phyloP scores from a whole-genome alignment of 129 eudicot species.

The Ambrosia artemisiifolia region DNA sequence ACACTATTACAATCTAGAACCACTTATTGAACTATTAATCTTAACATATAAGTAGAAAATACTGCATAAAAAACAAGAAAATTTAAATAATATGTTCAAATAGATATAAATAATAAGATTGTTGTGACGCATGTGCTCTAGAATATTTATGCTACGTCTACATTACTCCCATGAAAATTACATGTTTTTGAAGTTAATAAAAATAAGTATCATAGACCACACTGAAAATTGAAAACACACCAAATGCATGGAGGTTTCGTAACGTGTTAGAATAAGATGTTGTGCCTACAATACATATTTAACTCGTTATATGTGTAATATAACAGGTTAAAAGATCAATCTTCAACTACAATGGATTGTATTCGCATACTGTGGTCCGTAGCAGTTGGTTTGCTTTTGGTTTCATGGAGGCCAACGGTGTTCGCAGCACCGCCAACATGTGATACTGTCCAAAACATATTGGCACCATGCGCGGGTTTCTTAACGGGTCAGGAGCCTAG shows the following conservation, averaged over 20 bases:
- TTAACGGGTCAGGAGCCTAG: slow-evolving; percentile 25
- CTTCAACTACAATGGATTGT: not conserved
- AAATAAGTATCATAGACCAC: too few relatives aligned
- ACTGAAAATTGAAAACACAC: too few relatives aligned
- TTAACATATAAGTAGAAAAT: too few relatives aligned
- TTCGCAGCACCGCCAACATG: slow-evolving; percentile 16
- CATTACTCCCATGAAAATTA: too few relatives aligned
- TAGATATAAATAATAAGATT: too few relatives aligned
- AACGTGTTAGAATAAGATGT: slow-evolving; percentile 8
- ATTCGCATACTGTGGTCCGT: slow-evolving; percentile 7
- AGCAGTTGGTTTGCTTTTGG: slow-evolving; percentile 10
- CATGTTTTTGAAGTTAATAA: too few relatives aligned
- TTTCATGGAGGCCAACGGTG: slow-evolving; percentile 19
- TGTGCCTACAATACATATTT: not conserved
- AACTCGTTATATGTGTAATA: not conserved
- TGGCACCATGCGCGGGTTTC: slow-evolving; percentile 28
- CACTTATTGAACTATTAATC: too few relatives aligned
- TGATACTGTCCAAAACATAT: not conserved
- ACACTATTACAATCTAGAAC: too few relatives aligned
- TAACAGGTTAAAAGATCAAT: slow-evolving; percentile 1
- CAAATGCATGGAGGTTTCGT: slow-evolving; percentile 24
- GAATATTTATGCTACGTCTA: too few relatives aligned
- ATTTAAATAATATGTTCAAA: too few relatives aligned
- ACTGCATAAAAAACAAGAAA: too few relatives aligned
- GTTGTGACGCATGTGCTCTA: too few relatives aligned